Percentiles rank a stretch among this genome's conserved stretches.
phyloP scores from a whole-genome alignment of 768 basidiomycete species.

The Steccherinum ochraceum region DNA sequence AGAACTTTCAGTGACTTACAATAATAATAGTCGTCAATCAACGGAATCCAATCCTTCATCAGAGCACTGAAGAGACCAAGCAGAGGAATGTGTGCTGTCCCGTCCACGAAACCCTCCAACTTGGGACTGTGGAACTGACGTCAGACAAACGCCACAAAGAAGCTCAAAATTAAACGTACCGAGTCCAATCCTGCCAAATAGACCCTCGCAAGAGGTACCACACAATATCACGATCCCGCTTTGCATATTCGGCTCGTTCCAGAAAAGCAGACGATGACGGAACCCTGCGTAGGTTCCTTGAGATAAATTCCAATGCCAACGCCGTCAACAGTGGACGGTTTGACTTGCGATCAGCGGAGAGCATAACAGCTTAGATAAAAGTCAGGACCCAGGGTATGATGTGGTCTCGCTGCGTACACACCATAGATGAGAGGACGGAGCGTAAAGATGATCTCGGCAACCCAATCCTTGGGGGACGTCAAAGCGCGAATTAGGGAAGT shows the following conservation, averaged over 20 bases:
- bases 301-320: constrained; percentile 64
- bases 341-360: constrained; percentile 35
- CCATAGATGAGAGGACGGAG: constrained; percentile 76
- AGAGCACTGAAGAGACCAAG: constrained; percentile 65
- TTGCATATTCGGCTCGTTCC: constrained; percentile 75
- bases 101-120: constrained; percentile 55
- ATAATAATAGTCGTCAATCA: constrained; percentile 89
- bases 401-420: constrained; percentile 24
- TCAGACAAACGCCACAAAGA: constrained; percentile 3
- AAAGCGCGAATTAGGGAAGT: constrained; percentile 58
- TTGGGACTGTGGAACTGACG: constrained; percentile 51
- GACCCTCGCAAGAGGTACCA: constrained; percentile 85
- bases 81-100: constrained; percentile 50
- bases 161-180: constrained; percentile 31
- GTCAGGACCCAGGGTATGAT: neutral
- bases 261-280: constrained; percentile 56
- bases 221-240: constrained; percentile 72
- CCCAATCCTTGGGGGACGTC: constrained; percentile 63
- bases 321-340: constrained; percentile 60
- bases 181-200: constrained; percentile 76
- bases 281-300: constrained; percentile 66
- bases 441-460: constrained; percentile 65
- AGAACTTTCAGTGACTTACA: constrained; percentile 56
- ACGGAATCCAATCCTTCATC: constrained; percentile 79
- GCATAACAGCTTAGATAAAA: constrained; percentile 27